Evolutionary conservation across 1,139 yeast genomes (phyloP), one percentile per base, ranked within the genome.

Genomic region (Sugiyamaella pinicola): DNA sequence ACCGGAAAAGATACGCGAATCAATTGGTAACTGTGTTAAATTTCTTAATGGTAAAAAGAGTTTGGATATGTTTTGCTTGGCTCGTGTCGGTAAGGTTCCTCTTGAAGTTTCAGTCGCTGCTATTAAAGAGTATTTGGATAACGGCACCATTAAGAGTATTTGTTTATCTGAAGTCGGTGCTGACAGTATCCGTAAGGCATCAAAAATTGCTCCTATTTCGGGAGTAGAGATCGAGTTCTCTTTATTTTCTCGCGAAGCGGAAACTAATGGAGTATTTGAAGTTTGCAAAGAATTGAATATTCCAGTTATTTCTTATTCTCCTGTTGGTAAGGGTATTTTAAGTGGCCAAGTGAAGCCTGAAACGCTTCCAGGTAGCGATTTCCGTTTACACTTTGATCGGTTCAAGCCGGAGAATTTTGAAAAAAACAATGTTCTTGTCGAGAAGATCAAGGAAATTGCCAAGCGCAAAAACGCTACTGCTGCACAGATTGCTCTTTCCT

Each of bases 191-290:
- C 68, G 70, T 21, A 77, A 78, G 57, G 90, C 93, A 1, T 69
- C 72, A 28, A 63, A 67, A n/a, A 70, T 76, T 18, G 71, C 73
- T 24, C 84, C 84, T 34, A 76, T 88, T 55, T 76, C 81, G 1
- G 81, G 81, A 61, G 87, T 85, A 50, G 96, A 89, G 69, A 76
- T 85, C 48, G 96, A 89, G 69, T 76, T 83, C 55, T 86, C 95
- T 1, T 64, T 88, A 58, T 79, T 84, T 69, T 70, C 83, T n/a
- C 77, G 79, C 47, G 87, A 84, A 39, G 77, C 84, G 31, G 64
- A 82, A 38, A 58, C 69, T 8, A 81, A 85, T 62, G 95, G 91
- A 1, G 77, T 85, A 18, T 78, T 84, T 57, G 77, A 75, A 13
- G 69, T 74, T 3, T 77, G 81, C 56, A 73, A 69, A n/a, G 84